Base-by-base conservation (phyloP, 2,329 filamentous ascomycete species). In the Gremmenia infestans region DNA sequence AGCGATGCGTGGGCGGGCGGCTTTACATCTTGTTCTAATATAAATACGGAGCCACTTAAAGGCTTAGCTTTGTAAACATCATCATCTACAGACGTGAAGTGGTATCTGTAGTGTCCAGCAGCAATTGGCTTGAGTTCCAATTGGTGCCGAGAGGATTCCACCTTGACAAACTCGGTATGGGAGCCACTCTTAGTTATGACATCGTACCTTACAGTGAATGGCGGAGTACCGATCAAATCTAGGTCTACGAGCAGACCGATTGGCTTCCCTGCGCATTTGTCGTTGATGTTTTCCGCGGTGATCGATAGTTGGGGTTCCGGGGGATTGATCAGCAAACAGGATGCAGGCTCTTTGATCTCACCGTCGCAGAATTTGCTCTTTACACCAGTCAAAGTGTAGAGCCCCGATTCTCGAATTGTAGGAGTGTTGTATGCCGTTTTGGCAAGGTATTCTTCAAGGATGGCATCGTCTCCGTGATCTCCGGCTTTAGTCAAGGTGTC, bases 181-280 rank as follows among this genome's bases (percentile, higher is more conserved):
- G 60, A 84, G 76, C 54, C 79, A 74, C 56, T 79, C 5, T 82
- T 81, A 52, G 80, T 83, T 65, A 82, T 83, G 55, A 91, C 80
- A 45, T 86, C 85, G 70, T 97, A 99, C 22, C 79, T 77, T 47
- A 99, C 78, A n/a, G 79, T 77, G 73, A 99, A 99, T 1, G 93
- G 93, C 47, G 95, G 93, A 0, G 91, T 96, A 58, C 94, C 94
- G 28, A 93, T 88, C 40, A 99, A 79, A 69, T 97, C 91, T 50
- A 99, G 76, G 67, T 94, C 88, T 43, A 99, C 89, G 11, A 88
- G 83, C 53, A 99, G 80, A 42, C 94, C 94, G 59, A 99, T 89
- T 0, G 94, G 91, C 67, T 91, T 96, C 48, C 92, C 91, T 37
- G 92, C 93, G 70, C 94, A 99, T 70, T 95, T 96, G 72, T 99